Percentiles rank a stretch among this genome's conserved stretches.
Conservation (phyloP, 768 basidiomycete species). For the Lyophyllum shimeji region DNA sequence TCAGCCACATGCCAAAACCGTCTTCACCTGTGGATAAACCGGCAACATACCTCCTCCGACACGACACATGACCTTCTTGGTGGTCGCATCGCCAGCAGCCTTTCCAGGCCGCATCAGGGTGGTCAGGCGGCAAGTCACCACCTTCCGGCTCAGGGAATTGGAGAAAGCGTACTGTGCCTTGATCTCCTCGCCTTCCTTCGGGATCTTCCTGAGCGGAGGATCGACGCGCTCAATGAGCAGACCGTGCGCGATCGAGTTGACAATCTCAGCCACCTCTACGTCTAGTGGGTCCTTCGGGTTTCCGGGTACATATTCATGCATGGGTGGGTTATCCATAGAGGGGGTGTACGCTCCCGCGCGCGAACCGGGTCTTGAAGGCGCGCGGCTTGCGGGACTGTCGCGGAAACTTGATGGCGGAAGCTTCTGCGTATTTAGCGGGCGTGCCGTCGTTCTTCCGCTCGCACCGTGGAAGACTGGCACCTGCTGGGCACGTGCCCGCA, state of each 20-base stretch:
- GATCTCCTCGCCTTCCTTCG: conserved; percentile 75
- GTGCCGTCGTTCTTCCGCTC: conserved; percentile 36
- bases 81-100: conserved; percentile 47
- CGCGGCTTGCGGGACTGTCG: conserved; percentile 53
- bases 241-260: conserved; percentile 77
- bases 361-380: conserved; percentile 65
- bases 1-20: conserved; percentile 7
- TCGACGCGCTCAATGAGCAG: conserved; percentile 80
- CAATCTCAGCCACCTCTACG: conserved; percentile 69
- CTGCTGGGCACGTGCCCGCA: conserved; percentile 61
- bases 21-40: background rate
- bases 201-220: conserved; percentile 63
- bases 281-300: conserved; percentile 82
- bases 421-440: conserved; percentile 35
- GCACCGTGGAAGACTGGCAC: conserved; percentile 52
- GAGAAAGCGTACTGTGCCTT: conserved; percentile 84
- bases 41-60: conserved; percentile 74
- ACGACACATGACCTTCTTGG: conserved; percentile 90
- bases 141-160: conserved; percentile 68
- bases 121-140: conserved; percentile 77
- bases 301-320: conserved; percentile 62
- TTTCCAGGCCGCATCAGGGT: conserved; percentile 65
- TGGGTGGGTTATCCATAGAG: conserved; percentile 46
- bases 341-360: conserved; percentile 68
- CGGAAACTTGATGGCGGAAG: conserved; percentile 78